These are phyloP conservation scores for Nannizziopsis arthrosporioides DNA, from an alignment of 2,329 filamentous ascomycete species.

Conservation along the genomic window DNA sequence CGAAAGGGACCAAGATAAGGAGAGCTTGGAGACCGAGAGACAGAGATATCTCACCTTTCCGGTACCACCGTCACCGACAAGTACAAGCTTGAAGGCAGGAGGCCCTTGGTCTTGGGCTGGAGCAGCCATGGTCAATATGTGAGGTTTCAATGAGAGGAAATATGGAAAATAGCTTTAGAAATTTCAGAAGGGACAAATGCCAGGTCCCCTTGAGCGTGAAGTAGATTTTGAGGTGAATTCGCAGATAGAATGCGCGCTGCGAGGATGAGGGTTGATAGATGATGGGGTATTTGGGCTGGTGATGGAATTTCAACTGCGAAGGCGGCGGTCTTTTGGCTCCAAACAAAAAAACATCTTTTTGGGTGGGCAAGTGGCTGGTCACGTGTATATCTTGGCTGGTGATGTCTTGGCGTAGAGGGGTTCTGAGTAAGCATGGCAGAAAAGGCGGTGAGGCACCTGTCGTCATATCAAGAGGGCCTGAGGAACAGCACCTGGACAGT, in stretches of 20 bases:
- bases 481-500: no score
- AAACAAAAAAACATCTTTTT: constrained; percentile 10
- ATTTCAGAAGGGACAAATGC: no score
- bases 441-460: neutral
- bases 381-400: neutral
- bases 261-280: neutral
- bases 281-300: constrained; percentile 9
- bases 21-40: neutral
- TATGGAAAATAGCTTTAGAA: neutral
- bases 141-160: constrained; percentile 4
- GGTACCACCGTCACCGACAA: constrained; percentile 98
- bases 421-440: constrained; percentile 1
- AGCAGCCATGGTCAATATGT: constrained; percentile 49
- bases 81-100: constrained; percentile 98
- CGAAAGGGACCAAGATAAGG: neutral
- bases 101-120: constrained; percentile 28
- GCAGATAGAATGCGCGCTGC: neutral
- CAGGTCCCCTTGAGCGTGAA: no score
- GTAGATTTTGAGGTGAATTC: neutral
- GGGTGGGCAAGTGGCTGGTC: neutral
- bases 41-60: constrained; percentile 65
- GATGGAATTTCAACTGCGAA: constrained; percentile 11
- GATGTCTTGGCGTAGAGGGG: constrained; percentile 3
- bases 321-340: neutral
- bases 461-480: neutral